Evolutionary conservation across 352 stramenopile species (phyloP).

Genomic region (Phytophthora hybrid): DNA sequence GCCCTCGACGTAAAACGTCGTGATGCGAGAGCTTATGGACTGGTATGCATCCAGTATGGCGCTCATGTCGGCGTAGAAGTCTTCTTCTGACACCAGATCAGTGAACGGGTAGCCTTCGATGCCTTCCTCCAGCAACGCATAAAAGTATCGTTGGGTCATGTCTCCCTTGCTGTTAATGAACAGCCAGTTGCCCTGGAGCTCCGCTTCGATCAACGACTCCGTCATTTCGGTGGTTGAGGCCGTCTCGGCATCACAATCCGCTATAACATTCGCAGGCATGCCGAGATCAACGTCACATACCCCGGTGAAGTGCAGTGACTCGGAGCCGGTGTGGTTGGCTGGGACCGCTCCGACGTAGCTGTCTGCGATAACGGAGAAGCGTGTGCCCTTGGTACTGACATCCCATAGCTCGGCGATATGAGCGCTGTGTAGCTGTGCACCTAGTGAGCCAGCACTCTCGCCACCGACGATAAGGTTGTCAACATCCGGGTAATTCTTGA

Average conservation of each 20-base stretch:
- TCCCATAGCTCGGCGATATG: conserved; percentile 56
- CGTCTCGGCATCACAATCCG: conserved; percentile 38
- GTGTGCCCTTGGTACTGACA: conserved; percentile 43
- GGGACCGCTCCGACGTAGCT: conserved; percentile 58
- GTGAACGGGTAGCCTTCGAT: conserved; percentile 52
- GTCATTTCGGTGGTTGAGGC: conserved; percentile 43
- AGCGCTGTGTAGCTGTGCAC: conserved; percentile 44
- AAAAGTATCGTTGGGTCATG: conserved; percentile 53
- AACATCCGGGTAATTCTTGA: conserved; percentile 59
- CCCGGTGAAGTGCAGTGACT: conserved; percentile 48
- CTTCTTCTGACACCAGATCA: conserved; percentile 38
- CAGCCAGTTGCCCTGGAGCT: conserved; percentile 44
- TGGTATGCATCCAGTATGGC: conserved; percentile 56
- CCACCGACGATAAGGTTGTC: conserved; percentile 58
- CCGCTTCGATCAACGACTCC: conserved; percentile 36
- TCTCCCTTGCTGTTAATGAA: conserved; percentile 60
- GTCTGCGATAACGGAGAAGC: conserved; percentile 56
- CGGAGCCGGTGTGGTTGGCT: conserved; percentile 36
- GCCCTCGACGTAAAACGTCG: conserved; percentile 61
- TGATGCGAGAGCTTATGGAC: conserved; percentile 40
- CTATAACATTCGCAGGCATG: conserved; percentile 29
- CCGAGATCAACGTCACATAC: conserved; percentile 39
- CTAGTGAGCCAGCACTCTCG: conserved; percentile 59
- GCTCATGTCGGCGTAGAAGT: conserved; percentile 48
- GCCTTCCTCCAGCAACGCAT: conserved; percentile 46